These are phyloP conservation scores for Exutisphaerella laricina DNA, from an alignment of 2,329 filamentous ascomycete genomes.

Conservation along the genomic window DNA sequence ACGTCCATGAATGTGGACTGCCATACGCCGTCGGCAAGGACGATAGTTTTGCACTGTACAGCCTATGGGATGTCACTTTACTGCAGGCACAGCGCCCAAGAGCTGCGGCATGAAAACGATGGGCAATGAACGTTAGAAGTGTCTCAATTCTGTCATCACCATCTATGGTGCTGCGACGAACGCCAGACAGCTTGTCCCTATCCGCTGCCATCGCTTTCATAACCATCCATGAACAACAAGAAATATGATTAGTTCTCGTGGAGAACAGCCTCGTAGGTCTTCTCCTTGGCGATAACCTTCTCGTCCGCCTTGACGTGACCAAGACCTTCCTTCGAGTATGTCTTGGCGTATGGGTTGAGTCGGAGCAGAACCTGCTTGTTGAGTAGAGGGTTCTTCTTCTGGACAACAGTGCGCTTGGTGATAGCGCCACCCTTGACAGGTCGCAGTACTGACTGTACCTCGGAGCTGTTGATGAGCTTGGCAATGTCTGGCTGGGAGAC, in stretches of 20 bases:
- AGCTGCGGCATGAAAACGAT: no score
- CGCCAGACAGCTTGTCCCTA: conserved; percentile 20
- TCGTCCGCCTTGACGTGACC: conserved; percentile 62
- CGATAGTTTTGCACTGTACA: no score
- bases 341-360: conserved; percentile 94
- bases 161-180: conserved; percentile 15
- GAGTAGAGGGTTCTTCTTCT: conserved; percentile 99
- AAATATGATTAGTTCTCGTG: conserved; percentile 43
- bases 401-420: conserved; percentile 84
- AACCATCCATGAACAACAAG: conserved; percentile 17
- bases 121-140: not conserved
- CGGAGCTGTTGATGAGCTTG: conserved; percentile 98
- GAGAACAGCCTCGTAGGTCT: conserved; percentile 47
- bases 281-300: conserved; percentile 55
- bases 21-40: no score
- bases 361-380: conserved; percentile 99
- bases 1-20: no score
- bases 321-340: conserved; percentile 81
- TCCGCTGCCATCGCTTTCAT: conserved; percentile 20
- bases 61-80: no score
- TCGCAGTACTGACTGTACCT: conserved; percentile 93
- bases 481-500: conserved; percentile 91
- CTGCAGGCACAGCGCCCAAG: no score
- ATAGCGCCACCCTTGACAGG: conserved; percentile 82
- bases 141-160: not conserved